Conservation (phyloP, 176 grass and related monocot genomes). For the Olyra latifolia region DNA sequence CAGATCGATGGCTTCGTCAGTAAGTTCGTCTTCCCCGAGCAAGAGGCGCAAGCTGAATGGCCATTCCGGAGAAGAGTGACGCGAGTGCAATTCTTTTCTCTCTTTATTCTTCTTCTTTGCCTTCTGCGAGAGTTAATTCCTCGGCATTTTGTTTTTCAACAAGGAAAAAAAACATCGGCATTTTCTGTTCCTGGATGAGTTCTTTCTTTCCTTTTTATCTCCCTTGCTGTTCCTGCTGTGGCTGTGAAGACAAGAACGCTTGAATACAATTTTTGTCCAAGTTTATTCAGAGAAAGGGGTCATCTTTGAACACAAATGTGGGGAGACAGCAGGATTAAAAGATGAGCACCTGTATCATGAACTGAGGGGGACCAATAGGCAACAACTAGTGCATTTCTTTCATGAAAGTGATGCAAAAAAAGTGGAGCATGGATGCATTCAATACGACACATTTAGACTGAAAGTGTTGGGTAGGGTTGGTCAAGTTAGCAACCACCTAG, state of each 20-base stretch:
- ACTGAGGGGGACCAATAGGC: neutral
- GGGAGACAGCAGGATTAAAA: neutral
- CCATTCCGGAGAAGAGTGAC: constrained; percentile 15
- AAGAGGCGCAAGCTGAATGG: constrained; percentile 6
- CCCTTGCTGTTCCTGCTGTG: neutral
- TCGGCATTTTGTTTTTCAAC: neutral
- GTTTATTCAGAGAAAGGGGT: neutral
- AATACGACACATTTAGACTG: neutral
- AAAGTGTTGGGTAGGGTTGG: neutral
- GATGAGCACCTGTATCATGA: constrained; percentile 2
- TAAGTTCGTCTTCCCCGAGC: neutral
- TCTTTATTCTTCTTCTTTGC: no score
- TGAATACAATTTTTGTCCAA: neutral
- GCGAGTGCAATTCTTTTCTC: neutral
- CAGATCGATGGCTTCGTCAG: neutral
- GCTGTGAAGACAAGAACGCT: neutral
- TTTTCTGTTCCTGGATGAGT: constrained; percentile 3
- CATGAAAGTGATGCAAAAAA: constrained; percentile 22
- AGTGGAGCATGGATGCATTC: constrained; percentile 1
- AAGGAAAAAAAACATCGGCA: no score
- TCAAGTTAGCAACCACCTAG: neutral
- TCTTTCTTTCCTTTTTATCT: neutral
- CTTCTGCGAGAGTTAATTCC: neutral
- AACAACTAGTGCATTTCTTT: constrained; percentile 15
- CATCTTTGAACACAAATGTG: constrained; percentile 5